Base-by-base conservation (phyloP, 495 filamentous ascomycete species). In the Penicillium chermesinum region DNA sequence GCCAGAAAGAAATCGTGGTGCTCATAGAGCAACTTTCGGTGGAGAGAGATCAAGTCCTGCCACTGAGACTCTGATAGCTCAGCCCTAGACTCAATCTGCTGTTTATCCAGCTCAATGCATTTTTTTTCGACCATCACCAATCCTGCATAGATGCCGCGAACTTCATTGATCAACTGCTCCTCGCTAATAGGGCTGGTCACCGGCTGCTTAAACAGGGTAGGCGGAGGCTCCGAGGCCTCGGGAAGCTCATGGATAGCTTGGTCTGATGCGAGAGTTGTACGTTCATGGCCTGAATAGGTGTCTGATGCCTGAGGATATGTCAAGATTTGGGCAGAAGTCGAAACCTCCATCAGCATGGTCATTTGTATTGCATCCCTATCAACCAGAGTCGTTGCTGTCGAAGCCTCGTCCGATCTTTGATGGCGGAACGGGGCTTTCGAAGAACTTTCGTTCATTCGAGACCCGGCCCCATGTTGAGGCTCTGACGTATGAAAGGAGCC, bases 1-100 rank as follows among this genome's bases (percentile, higher is more conserved):
- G 86, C 87, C 1, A 91, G 63, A 44, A 93, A 85, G 55, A 91
- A 91, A 49, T 90, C 87, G 51, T 91, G 85, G 49, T 89, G 84
- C 47, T 91, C 87, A 49, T 88, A 78, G 1, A 91, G 65, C 1
- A 91, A 62, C 0, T 84, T 87, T 9, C 82, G 69, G 56, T 93
- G 88, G 1, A 89, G 60, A 2, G 81, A 82, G 44, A 88, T 85
- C 10, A 90, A 55, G 0, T 81, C 81, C 53, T 87, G 83, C 85
- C 84, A 90, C 51, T 89, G 82, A 27, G 81, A 72, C 39, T 75
- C 69, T 39, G 73, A 77, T 2, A 89, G 66, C 27, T 58, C 48
- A 66, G 58, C 51, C 13, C 69, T 49, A 40, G 58, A 49, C 41
- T 67, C 68, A 1, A 70, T 73, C 38, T 85, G 78, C 9, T 78